Conservation (phyloP, 1,139 yeast genomes). For the Debaryomycetaceae sp. region DNA sequence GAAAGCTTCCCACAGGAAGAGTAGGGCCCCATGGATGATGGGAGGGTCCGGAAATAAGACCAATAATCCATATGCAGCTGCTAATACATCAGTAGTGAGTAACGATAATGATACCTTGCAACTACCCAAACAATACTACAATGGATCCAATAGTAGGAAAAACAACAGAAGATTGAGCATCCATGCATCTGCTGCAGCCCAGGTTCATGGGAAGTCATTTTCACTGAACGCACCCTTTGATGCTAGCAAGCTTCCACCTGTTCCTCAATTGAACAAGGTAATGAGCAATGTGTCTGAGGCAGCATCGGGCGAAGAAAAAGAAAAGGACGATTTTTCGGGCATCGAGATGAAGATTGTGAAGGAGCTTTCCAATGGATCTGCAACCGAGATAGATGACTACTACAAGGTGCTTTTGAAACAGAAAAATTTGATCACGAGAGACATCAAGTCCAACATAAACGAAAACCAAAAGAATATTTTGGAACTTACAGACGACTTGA, state of each 20-base stretch:
- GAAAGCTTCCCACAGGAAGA: conserved; percentile 35
- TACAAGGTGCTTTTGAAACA: conserved; percentile 55
- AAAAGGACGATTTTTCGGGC: conserved; percentile 12
- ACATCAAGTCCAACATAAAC: conserved; percentile 63
- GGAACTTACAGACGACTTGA: conserved; percentile 62
- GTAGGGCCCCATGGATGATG: conserved; percentile 46
- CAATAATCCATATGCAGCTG: conserved; percentile 36
- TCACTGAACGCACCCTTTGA: conserved; percentile 23
- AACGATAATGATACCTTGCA: conserved; percentile 6
- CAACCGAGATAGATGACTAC: conserved; percentile 70
- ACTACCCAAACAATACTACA: conserved; percentile 15
- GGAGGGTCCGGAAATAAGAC: conserved; percentile 13
- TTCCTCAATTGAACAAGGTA: conserved; percentile 26
- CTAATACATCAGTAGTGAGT: conserved; percentile 16
- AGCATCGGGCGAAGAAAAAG: conserved; percentile 4
- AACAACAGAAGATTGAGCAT: conserved; percentile 40
- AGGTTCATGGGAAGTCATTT: conserved; percentile 28
- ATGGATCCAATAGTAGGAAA: conserved; percentile 15
- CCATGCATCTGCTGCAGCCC: conserved; percentile 40
- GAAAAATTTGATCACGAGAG: conserved; percentile 53
- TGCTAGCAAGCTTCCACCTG: conserved; percentile 33
- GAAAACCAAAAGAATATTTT: conserved; percentile 72
- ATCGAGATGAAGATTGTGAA: conserved; percentile 42
- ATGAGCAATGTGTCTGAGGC: conserved; percentile 9
- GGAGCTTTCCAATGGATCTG: conserved; percentile 62